These are phyloP conservation scores for Chalaropsis ovoidea DNA, from an alignment of 2,329 filamentous ascomycete genomes.

Conservation along the genomic window DNA sequence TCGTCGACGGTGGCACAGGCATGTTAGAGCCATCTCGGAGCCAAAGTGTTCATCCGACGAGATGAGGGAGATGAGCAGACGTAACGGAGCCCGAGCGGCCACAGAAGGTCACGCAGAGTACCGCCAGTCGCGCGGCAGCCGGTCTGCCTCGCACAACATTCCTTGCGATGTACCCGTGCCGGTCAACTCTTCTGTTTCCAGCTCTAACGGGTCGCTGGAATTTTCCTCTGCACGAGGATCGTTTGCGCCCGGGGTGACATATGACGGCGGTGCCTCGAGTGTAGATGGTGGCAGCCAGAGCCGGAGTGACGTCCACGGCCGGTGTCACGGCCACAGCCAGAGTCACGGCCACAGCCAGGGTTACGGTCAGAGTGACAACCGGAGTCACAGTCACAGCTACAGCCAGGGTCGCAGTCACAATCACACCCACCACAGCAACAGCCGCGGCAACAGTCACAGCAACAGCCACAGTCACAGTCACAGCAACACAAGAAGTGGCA, in stretches of 20 bases:
- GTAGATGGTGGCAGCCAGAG: background rate
- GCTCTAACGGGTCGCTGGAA: background rate
- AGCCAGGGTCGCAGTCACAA: too few relatives aligned
- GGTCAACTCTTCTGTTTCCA: background rate
- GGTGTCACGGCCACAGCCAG: background rate
- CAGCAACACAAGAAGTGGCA: background rate
- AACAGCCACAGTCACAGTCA: background rate
- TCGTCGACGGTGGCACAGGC: slow-evolving; percentile 15
- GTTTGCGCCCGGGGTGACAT: background rate
- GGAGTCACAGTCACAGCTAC: too few relatives aligned
- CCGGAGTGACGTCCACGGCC: background rate
- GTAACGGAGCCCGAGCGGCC: background rate
- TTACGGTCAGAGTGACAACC: background rate
- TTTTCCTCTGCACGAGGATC: slow-evolving; percentile 6
- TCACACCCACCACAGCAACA: background rate
- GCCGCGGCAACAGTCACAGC: too few relatives aligned
- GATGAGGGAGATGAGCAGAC: slow-evolving; percentile 2
- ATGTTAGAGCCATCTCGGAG: slow-evolving; percentile 22
- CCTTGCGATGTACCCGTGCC: slow-evolving; percentile 19
- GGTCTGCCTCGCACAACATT: slow-evolving; percentile 2
- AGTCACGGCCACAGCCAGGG: background rate
- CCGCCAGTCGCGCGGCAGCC: background rate
- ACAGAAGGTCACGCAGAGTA: background rate
- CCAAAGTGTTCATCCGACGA: slow-evolving; percentile 19
- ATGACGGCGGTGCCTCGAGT: slow-evolving; percentile 1